Base-by-base conservation (phyloP, 1,284 basidiomycete species). In the Ganoderma sinense region DNA sequence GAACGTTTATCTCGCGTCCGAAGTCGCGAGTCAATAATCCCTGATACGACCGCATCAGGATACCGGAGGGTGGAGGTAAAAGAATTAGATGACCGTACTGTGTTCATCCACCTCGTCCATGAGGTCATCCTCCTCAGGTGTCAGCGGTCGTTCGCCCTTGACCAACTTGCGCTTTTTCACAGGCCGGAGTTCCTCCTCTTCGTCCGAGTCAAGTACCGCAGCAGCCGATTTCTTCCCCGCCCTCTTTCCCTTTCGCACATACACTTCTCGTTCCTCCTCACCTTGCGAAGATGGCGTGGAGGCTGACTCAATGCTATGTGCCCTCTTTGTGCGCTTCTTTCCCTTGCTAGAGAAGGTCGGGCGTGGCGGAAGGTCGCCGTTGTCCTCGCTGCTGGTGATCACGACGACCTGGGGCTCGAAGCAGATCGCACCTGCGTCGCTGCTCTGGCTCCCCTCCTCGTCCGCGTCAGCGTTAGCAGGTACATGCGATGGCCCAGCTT, bases 21-120 rank as follows among this genome's bases (percentile, higher is more conserved):
- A 31, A 94, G 79, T 48, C 94, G 89, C 8, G 80, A 82, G 41
- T 89, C 83, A 60, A 94, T 80, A 33, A 95, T 91, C 67, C 83
- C 91, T 94, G 45, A 11, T 10, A 72, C 18, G 40, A 6, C 26
- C 53, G 64, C 23, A 33, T 39, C 41, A 41, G 10, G 16, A 29
- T 16, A 41, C 0, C 41, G 11, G 4, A 23, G 20, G 16, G 62
- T 29, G 16, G 11, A 53, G 14, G 29, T 4, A 39, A 2, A 51
- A 20, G 51, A 20, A 11, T 11, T 4, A 2, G 18, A 55, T 10
- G 40, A 63, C 75, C 82, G 73, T 61, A 88, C 89, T 83, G 71
- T 89, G 81, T 83, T 87, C 83, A 70, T 92, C 87, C 20, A 93
- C 81, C 69, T 90, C 90, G 41, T 88, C 85, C 23, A 87, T 76